phyloP scores from a whole-genome alignment of 2,329 filamentous ascomycete genomes.

The Ophiocordyceps robertsii region DNA sequence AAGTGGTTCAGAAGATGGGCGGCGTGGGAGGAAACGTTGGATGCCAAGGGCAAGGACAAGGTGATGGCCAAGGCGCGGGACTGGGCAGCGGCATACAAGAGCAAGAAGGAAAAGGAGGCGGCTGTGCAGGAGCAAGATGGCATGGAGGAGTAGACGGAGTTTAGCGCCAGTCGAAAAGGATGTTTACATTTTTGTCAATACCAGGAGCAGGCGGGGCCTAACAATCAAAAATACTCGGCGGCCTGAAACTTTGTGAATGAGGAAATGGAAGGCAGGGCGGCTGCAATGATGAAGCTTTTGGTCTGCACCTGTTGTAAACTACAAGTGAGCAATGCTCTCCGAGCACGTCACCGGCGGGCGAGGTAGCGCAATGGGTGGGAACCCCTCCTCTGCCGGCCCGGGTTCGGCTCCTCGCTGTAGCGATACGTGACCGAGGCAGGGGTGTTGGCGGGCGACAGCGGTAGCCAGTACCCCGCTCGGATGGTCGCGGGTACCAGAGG shows the following conservation, averaged over 20 bases:
- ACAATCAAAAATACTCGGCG: too few species aligned
- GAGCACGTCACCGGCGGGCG: background rate
- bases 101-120: constrained; percentile 26
- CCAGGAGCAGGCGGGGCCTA: too few species aligned
- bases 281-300: too few species aligned
- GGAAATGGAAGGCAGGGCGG: too few species aligned
- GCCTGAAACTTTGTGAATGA: too few species aligned
- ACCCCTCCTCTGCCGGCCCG: too few species aligned
- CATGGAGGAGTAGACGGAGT: constrained; percentile 3
- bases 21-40: constrained; percentile 68
- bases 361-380: background rate
- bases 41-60: constrained; percentile 51
- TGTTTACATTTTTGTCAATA: background rate
- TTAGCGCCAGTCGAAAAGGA: background rate
- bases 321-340: too few species aligned
- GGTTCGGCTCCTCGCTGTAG: background rate
- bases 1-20: constrained; percentile 89
- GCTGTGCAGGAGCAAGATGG: constrained; percentile 17
- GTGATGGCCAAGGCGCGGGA: constrained; percentile 60
- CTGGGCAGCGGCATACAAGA: constrained; percentile 46
- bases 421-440: background rate
- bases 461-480: background rate
- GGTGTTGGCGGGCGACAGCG: background rate
- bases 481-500: too few species aligned
- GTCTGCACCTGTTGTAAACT: too few species aligned